These are phyloP conservation scores for Ustilago trichophora DNA, from an alignment of 1,284 basidiomycete species.

Conservation along the genomic window DNA sequence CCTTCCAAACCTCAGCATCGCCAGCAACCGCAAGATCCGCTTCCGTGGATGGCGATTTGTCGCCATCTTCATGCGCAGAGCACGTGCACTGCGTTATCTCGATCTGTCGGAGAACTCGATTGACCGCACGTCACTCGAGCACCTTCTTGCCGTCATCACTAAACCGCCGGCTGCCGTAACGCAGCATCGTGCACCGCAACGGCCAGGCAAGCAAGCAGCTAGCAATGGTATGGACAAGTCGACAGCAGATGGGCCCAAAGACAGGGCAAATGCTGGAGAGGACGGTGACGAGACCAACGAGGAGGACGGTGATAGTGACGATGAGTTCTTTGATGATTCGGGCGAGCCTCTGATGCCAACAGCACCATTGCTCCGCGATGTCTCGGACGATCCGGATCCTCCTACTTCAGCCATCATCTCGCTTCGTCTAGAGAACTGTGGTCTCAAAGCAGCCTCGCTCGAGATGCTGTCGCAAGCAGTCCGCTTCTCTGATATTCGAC, in stretches of 20 bases:
- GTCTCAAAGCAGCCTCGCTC: constrained; percentile 50
- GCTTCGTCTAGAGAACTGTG: constrained; percentile 61
- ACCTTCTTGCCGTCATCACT: constrained; percentile 74
- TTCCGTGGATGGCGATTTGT: constrained; percentile 81
- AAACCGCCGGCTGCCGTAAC: constrained; percentile 31
- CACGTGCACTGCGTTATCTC: constrained; percentile 79
- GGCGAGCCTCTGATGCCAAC: constrained; percentile 58
- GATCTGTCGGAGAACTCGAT: constrained; percentile 88
- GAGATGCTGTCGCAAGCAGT: constrained; percentile 58
- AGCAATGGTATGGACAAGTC: not conserved
- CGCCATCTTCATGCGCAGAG: constrained; percentile 80
- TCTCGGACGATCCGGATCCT: constrained; percentile 35
- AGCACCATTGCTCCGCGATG: constrained; percentile 51
- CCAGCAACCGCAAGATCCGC: constrained; percentile 85
- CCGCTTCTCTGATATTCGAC: constrained; percentile 58
- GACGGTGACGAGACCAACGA: not conserved
- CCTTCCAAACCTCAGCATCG: constrained; percentile 83
- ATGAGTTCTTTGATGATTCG: constrained; percentile 57
- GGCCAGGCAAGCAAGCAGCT: constrained; percentile 4
- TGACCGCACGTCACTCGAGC: constrained; percentile 79
- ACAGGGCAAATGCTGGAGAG: not conserved
- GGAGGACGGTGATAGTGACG: constrained; percentile 36
- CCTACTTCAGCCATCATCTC: constrained; percentile 50
- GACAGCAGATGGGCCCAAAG: not conserved
- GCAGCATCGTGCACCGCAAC: constrained; percentile 3